Conservation (phyloP, 352 stramenopile genomes). For the Achlya hypogyna region DNA sequence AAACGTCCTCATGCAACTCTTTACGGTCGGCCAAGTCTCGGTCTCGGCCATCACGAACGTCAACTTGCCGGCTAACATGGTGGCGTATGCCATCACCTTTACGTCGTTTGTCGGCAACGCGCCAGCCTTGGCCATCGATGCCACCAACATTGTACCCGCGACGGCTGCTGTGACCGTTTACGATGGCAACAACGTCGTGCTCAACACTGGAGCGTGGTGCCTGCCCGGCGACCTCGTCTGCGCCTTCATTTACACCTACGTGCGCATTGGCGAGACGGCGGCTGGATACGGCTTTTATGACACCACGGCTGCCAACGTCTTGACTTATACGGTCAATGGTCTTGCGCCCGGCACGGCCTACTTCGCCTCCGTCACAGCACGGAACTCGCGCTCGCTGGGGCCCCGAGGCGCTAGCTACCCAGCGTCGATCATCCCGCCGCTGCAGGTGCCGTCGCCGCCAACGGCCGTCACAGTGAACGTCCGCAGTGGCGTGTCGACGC, state of each 20-base stretch:
- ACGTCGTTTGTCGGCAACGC: conserved; percentile 53
- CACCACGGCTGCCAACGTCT: conserved; percentile 40
- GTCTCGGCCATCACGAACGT: conserved; percentile 27
- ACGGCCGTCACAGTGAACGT: conserved; percentile 61
- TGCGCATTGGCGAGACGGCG: conserved; percentile 41
- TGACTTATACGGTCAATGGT: conserved; percentile 57
- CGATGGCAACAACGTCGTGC: conserved; percentile 71
- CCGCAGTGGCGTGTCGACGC: conserved; percentile 63
- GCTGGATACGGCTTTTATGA: conserved; percentile 63
- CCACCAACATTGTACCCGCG: conserved; percentile 43
- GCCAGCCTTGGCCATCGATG: conserved; percentile 39
- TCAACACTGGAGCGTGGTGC: conserved; percentile 31
- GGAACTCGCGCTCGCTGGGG: conserved; percentile 72
- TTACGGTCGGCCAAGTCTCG: conserved; percentile 51
- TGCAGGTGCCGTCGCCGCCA: conserved; percentile 70
- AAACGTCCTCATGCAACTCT: conserved; percentile 46
- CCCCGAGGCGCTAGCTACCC: conserved; percentile 34
- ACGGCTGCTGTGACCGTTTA: conserved; percentile 46
- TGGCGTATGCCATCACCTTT: conserved; percentile 70
- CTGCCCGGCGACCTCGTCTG: conserved; percentile 38
- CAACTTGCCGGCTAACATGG: conserved; percentile 19
- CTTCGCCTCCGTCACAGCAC: conserved; percentile 78
- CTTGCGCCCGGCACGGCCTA: conserved; percentile 72
- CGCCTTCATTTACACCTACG: conserved; percentile 37
- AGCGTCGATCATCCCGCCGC: conserved; percentile 37